These are phyloP conservation scores for Elasticomyces elasticus DNA, from an alignment of 495 filamentous ascomycete genomes.

Conservation along the genomic window DNA sequence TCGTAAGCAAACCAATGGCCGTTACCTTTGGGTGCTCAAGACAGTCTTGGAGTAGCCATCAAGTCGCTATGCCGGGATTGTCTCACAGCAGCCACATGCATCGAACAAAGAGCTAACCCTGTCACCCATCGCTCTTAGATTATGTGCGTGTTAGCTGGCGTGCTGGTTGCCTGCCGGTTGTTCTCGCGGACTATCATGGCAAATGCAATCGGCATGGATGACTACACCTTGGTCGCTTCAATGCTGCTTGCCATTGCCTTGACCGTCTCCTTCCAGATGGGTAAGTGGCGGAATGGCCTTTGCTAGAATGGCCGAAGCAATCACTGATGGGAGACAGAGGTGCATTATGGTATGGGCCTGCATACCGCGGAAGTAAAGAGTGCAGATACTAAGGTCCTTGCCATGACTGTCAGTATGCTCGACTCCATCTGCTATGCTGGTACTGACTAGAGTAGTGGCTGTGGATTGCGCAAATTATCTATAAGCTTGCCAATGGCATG, in stretches of 20 bases:
- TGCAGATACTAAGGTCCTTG: not conserved
- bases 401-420: not conserved
- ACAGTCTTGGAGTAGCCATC: no score
- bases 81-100: no score
- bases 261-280: not conserved
- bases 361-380: not conserved
- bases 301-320: not conserved
- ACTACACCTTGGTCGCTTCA: not conserved
- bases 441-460: not conserved
- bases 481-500: not conserved
- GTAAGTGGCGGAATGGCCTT: not conserved
- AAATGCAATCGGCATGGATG: not conserved
- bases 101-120: no score
- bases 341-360: not conserved
- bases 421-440: not conserved
- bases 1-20: no score
- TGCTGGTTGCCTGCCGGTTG: not conserved
- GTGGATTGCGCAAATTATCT: constrained; percentile 2
- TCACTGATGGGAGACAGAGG: not conserved
- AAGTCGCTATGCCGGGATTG: no score
- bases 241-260: not conserved
- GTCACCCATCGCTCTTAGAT: no score
- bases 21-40: no score
- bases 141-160: not conserved
- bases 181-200: not conserved